These are phyloP conservation scores for Candida rishiriensis DNA, from an alignment of 805 yeast genomes.

Conservation along the genomic window DNA sequence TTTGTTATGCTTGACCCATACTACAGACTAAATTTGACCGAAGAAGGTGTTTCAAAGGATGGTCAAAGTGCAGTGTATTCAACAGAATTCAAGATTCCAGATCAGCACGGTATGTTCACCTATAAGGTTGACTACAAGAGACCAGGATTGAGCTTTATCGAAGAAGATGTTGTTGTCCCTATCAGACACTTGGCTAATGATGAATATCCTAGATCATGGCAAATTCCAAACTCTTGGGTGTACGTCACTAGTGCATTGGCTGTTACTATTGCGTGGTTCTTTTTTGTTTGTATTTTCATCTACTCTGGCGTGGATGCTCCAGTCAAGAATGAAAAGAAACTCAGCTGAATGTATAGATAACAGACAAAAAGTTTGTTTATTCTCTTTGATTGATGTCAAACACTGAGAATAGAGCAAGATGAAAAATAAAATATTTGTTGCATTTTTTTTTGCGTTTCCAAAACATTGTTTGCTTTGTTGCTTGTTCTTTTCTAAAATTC, in stretches of 20 bases:
- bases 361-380: not conserved
- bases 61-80: slow-evolving; percentile 45
- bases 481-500: too few relatives aligned
- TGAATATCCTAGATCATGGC: slow-evolving; percentile 91
- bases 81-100: slow-evolving; percentile 71
- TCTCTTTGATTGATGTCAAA: too few relatives aligned
- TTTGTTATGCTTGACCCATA: slow-evolving; percentile 93
- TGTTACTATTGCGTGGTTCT: slow-evolving; percentile 72
- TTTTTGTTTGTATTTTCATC: slow-evolving; percentile 66
- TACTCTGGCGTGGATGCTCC: slow-evolving; percentile 26
- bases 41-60: slow-evolving; percentile 29
- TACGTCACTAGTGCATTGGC: slow-evolving; percentile 67
- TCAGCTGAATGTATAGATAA: slow-evolving; percentile 7
- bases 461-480: too few relatives aligned
- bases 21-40: slow-evolving; percentile 65
- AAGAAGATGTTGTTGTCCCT: slow-evolving; percentile 66
- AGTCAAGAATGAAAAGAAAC: slow-evolving; percentile 19
- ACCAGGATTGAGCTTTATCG: slow-evolving; percentile 65
- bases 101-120: slow-evolving; percentile 95
- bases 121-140: slow-evolving; percentile 75
- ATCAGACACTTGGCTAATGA: slow-evolving; percentile 94
- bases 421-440: not conserved
- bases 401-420: not conserved
- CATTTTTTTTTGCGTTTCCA: not conserved
- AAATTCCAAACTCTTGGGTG: slow-evolving; percentile 89